A percentile compares a stretch with the other conserved stretches of the same genome.
Evolutionary conservation across 164 flowering plant genomes (phyloP).

Genomic region (Paratinospora sagittata): DNA sequence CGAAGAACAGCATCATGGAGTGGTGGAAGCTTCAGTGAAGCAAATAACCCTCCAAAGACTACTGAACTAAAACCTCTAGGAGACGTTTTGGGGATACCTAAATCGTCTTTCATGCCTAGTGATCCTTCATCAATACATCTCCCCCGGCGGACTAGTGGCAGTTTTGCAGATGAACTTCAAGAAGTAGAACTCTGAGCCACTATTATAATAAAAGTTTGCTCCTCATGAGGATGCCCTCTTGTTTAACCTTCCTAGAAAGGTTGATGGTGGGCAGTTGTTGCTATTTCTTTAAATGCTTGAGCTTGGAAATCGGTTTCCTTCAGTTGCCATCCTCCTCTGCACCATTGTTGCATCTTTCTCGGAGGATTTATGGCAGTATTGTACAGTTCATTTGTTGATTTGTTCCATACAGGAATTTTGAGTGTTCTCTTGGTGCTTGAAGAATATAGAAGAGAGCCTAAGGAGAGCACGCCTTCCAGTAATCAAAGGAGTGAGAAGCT

Average conservation of each 20-base stretch:
- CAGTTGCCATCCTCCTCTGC: neutral
- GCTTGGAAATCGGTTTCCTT: neutral
- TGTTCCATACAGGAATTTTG: conserved; percentile 23
- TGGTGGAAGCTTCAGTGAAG: conserved; percentile 34
- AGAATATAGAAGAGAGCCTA: conserved; percentile 3
- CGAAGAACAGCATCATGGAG: conserved; percentile 89
- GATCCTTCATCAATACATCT: conserved; percentile 22
- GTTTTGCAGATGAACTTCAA: conserved; percentile 20
- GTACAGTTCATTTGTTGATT: conserved; percentile 72
- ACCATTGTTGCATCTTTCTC: conserved; percentile 10
- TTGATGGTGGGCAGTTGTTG: no score
- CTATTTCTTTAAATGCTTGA: neutral
- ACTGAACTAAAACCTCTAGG: conserved; percentile 38
- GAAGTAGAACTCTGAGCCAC: conserved; percentile 20
- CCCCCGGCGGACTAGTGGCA: conserved; percentile 27
- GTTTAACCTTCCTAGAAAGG: no score
- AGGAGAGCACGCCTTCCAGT: neutral
- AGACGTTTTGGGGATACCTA: conserved; percentile 41
- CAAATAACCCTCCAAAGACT: conserved; percentile 25
- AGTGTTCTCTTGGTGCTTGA: conserved; percentile 14
- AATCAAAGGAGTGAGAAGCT: conserved; percentile 11
- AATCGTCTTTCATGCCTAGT: conserved; percentile 33
- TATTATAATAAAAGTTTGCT: no score
- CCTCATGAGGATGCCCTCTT: neutral
- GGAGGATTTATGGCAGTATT: conserved; percentile 15